Percentiles rank a stretch among this genome's conserved stretches.
Conservation (phyloP, 2,329 filamentous ascomycete species). For the Stagonosporopsis vannaccii region DNA sequence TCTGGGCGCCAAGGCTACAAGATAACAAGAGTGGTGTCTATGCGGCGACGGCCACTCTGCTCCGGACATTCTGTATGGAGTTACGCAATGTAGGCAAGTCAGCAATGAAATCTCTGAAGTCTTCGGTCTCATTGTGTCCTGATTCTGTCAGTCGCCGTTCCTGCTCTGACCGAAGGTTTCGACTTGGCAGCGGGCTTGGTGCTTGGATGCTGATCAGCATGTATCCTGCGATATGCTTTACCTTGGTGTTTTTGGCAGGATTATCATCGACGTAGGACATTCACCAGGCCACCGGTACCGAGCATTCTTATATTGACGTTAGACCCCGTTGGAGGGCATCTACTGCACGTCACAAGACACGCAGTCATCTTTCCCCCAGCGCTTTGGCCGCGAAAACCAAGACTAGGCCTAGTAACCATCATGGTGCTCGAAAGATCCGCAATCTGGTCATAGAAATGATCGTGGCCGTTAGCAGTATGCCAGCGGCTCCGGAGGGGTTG, state of each 20-base stretch:
- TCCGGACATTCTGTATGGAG: background rate
- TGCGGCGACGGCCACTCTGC: background rate
- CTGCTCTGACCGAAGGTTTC: background rate
- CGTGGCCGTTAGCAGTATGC: background rate
- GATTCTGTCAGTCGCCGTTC: background rate
- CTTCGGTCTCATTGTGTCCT: background rate
- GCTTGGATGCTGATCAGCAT: background rate
- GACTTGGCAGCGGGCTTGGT: constrained; percentile 5
- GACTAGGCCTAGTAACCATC: background rate
- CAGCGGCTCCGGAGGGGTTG: background rate
- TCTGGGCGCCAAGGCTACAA: constrained; percentile 4
- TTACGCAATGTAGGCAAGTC: constrained; percentile 4
- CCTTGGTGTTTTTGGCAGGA: background rate
- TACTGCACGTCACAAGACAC: background rate
- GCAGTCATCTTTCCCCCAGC: background rate
- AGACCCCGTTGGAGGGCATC: too few species aligned
- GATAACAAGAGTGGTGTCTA: constrained; percentile 13
- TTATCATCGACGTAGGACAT: background rate
- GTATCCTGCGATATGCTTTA: background rate
- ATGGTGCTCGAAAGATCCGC: background rate
- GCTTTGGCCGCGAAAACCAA: background rate
- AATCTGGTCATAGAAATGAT: too few species aligned
- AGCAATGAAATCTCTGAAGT: background rate
- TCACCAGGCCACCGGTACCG: too few species aligned
- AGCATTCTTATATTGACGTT: background rate